A percentile compares a stretch with the other conserved stretches of the same genome.
phyloP scores from a whole-genome alignment of 2,329 filamentous ascomycete species.

The Alternaria incomplexa region DNA sequence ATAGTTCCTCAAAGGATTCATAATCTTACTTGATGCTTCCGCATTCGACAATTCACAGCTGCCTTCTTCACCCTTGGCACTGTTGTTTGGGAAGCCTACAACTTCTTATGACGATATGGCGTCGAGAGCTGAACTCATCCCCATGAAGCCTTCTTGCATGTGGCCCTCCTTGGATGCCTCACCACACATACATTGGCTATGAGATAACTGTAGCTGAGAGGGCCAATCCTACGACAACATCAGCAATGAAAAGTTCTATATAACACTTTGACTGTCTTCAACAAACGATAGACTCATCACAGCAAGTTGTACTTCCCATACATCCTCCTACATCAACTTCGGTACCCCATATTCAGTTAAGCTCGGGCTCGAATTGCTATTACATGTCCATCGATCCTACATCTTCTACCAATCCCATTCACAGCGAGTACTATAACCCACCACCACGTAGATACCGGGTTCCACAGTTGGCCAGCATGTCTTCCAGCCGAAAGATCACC shows the following conservation, averaged over 20 bases:
- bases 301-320: constrained; percentile 8
- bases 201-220: not conserved
- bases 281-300: constrained; percentile 14
- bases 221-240: not conserved
- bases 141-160: constrained; percentile 2
- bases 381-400: constrained; percentile 33
- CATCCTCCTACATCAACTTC: constrained; percentile 15
- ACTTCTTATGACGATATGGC: constrained; percentile 24
- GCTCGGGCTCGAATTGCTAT: constrained; percentile 1
- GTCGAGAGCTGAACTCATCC: constrained; percentile 18
- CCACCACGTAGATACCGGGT: constrained; percentile 31
- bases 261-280: constrained; percentile 12
- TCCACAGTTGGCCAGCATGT: constrained; percentile 35
- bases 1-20: not conserved
- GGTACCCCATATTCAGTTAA: constrained; percentile 9
- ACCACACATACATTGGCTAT: not conserved
- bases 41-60: constrained; percentile 11
- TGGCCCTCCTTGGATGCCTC: not conserved
- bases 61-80: constrained; percentile 3
- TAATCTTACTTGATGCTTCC: constrained; percentile 17
- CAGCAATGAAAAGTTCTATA: constrained; percentile 14
- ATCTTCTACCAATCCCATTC: constrained; percentile 22
- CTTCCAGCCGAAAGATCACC: constrained; percentile 28
- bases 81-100: constrained; percentile 1
- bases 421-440: constrained; percentile 34